A percentile compares a stretch with the other conserved stretches of the same genome.
Conservation (phyloP, 208 protist species). For the Trypanosoma platydactyli region DNA sequence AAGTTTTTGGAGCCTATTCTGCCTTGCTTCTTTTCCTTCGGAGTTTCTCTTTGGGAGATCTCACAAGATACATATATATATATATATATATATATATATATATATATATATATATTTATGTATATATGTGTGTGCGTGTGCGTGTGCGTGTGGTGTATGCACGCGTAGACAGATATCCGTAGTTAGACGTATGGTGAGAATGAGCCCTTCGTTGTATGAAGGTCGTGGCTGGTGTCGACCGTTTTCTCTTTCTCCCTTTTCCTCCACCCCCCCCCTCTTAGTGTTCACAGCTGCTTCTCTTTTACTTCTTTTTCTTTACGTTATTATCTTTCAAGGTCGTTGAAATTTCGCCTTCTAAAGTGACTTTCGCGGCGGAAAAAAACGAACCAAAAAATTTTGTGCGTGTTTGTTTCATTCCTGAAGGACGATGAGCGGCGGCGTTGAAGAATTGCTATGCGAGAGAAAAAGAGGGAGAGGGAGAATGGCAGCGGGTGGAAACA, state of each 20-base stretch:
- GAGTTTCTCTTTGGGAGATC: not conserved
- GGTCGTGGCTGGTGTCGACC: not conserved
- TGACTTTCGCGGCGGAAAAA: too few relatives aligned
- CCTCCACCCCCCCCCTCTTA: not conserved
- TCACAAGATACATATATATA: not conserved
- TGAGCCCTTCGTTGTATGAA: not conserved
- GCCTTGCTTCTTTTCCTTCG: not conserved
- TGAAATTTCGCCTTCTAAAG: too few relatives aligned
- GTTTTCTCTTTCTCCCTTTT: not conserved
- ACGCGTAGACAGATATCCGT: not conserved
- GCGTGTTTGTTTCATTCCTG: not conserved
- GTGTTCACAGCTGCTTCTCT: not conserved
- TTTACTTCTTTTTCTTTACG: not conserved
- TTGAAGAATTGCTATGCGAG: not conserved
- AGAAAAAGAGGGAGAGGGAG: not conserved
- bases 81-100: conserved; percentile 13
- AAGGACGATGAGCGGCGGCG: not conserved
- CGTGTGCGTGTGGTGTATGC: not conserved
- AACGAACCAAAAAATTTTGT: too few relatives aligned
- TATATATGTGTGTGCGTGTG: conserved; percentile 1
- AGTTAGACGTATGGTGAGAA: not conserved
- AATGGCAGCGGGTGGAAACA: too few relatives aligned
- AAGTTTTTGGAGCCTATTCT: not conserved
- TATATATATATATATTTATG: too few relatives aligned
- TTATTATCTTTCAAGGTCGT: too few relatives aligned